Conservation (phyloP, 306 rosid genomes). For the Cicer bijugum region DNA sequence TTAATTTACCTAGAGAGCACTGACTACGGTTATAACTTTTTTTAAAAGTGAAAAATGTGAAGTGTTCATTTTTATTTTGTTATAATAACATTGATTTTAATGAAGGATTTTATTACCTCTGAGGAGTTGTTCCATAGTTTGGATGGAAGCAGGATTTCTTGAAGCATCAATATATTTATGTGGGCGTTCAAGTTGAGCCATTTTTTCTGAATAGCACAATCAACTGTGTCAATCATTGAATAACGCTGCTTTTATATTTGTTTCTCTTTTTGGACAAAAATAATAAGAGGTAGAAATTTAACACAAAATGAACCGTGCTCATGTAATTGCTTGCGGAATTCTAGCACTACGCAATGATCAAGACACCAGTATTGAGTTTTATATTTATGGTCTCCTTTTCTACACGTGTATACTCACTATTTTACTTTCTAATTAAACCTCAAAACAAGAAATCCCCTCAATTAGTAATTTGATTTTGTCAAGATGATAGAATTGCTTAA, state of each 20-base stretch:
- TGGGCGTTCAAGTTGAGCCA: slow-evolving; percentile 71
- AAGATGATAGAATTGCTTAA: not conserved
- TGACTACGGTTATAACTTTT: not conserved
- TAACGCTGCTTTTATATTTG: slow-evolving; percentile 39
- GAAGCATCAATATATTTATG: slow-evolving; percentile 50
- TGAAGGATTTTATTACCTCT: slow-evolving; percentile 56
- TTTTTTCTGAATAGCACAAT: slow-evolving; percentile 37
- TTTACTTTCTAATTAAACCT: slow-evolving; percentile 38
- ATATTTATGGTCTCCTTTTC: slow-evolving; percentile 47
- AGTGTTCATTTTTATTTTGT: too few species aligned
- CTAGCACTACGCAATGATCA: slow-evolving; percentile 44
- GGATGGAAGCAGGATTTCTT: slow-evolving; percentile 41
- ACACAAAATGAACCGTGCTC: slow-evolving; percentile 43
- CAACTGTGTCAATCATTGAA: slow-evolving; percentile 31
- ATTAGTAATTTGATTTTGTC: slow-evolving; percentile 60
- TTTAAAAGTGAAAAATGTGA: too few species aligned
- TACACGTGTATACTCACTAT: slow-evolving; percentile 49
- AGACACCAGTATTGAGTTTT: slow-evolving; percentile 32
- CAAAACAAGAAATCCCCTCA: slow-evolving; percentile 23
- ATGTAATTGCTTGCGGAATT: slow-evolving; percentile 50
- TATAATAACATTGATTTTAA: too few species aligned
- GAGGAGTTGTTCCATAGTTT: slow-evolving; percentile 69
- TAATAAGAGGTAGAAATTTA: slow-evolving; percentile 34
- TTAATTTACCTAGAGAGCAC: not conserved
- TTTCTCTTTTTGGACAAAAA: not conserved